These are phyloP conservation scores for Nakazawaea molendinolei DNA, from an alignment of 805 yeast genomes.

Conservation along the genomic window DNA sequence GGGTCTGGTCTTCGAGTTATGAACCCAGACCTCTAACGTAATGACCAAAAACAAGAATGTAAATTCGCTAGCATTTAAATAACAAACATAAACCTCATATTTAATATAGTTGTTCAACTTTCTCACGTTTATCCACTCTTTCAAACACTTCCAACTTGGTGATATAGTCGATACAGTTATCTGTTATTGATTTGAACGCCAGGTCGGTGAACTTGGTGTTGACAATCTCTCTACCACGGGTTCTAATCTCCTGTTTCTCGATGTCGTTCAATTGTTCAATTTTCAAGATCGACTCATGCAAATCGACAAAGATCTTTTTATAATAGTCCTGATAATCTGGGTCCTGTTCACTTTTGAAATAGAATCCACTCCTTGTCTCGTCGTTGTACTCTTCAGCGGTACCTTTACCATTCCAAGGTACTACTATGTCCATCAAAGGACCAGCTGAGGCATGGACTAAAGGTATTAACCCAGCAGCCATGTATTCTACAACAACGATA, in stretches of 20 bases:
- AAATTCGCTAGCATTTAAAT: too few relatives aligned
- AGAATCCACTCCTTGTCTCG: conserved; percentile 61
- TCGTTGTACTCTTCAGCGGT: conserved; percentile 21
- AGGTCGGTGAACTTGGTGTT: conserved; percentile 9
- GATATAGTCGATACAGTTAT: conserved; percentile 4
- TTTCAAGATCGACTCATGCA: conserved; percentile 41
- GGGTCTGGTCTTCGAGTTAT: conserved; percentile 9
- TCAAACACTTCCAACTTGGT: conserved; percentile 11
- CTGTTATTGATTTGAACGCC: conserved; percentile 6
- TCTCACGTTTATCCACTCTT: conserved; percentile 17
- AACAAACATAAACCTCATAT: too few relatives aligned
- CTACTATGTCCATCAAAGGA: conserved; percentile 81
- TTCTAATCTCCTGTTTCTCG: conserved; percentile 17
- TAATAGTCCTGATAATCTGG: conserved; percentile 48
- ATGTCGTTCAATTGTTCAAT: conserved; percentile 18
- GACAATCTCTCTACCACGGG: conserved; percentile 11
- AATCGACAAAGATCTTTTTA: conserved; percentile 29
- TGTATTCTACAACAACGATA: conserved; percentile 90
- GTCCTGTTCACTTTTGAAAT: conserved; percentile 64
- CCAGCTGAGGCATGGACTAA: conserved; percentile 95
- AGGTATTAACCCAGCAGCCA: conserved; percentile 82
- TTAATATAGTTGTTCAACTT: conserved; percentile 25
- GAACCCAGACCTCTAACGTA: conserved; percentile 10
- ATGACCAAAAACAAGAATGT: too few relatives aligned
- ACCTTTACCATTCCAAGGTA: conserved; percentile 34